Evolutionary conservation across 805 yeast genomes (phyloP), one percentile per base, ranked within the genome.

Genomic region (Cyberlindnera euphorbiiphila): DNA sequence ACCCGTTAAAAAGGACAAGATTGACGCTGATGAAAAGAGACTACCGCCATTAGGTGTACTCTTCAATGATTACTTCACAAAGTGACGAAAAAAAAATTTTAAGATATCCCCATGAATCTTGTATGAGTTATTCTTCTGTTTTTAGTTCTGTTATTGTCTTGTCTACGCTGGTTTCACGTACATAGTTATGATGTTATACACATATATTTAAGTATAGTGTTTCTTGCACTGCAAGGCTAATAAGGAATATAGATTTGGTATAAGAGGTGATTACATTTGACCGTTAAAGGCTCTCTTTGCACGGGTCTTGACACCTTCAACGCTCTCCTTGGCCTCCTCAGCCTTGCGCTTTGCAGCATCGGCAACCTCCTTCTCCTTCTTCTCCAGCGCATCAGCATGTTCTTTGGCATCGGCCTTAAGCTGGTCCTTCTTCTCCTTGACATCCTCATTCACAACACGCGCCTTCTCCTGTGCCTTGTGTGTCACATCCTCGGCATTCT

Each of bases 61-160:
- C 21, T 49, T 51, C 32, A 48, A 50, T 28, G 53, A 49, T 29
- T 47, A 47, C 27, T 46, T 42, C 25, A 28, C 46, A 9, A 42
- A 45, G 17, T 39, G 29, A 37, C n/a, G n/a, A n/a, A n/a, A n/a
- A n/a, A n/a, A n/a, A n/a, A n/a, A n/a, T n/a, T n/a, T n/a, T n/a
- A n/a, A n/a, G n/a, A n/a, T n/a, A n/a, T n/a, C n/a, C n/a, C n/a
- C n/a, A n/a, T n/a, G n/a, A n/a, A n/a, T n/a, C n/a, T n/a, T n/a
- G n/a, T n/a, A n/a, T n/a, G n/a, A n/a, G n/a, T n/a, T n/a, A n/a
- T n/a, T n/a, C n/a, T n/a, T n/a, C n/a, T n/a, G n/a, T n/a, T n/a
- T n/a, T n/a, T n/a, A n/a, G n/a, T n/a, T n/a, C n/a, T n/a, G n/a
- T n/a, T n/a, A n/a, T n/a, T n/a, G n/a, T n/a, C n/a, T n/a, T n/a